Conservation (phyloP, 2,329 filamentous ascomycete genomes). For the Paracoccidioides lutzii region DNA sequence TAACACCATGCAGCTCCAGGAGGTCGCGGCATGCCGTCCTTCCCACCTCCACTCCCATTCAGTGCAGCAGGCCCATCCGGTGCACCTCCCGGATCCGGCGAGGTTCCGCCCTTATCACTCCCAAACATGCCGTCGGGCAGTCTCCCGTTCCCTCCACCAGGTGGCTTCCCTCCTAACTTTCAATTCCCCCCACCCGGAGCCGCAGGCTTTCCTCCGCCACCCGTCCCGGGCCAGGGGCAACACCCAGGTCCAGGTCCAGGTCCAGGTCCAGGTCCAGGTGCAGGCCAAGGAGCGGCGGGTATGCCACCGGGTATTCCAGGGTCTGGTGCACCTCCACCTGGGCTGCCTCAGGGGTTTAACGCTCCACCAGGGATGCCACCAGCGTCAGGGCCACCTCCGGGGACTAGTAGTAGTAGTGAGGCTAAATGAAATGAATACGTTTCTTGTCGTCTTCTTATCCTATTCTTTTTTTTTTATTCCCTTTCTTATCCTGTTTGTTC, state of each 20-base stretch:
- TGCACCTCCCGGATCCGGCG: slow-evolving; percentile 26
- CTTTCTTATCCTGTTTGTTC: background rate
- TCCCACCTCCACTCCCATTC: slow-evolving; percentile 40
- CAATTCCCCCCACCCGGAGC: slow-evolving; percentile 31
- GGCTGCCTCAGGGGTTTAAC: slow-evolving; percentile 7
- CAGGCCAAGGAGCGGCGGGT: slow-evolving; percentile 14
- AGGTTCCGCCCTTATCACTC: slow-evolving; percentile 21
- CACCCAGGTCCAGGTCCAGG: slow-evolving; percentile 18
- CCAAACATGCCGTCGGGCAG: slow-evolving; percentile 31
- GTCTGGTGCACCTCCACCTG: slow-evolving; percentile 12
- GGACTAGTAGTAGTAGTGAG: slow-evolving; percentile 10
- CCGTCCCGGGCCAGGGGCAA: slow-evolving; percentile 14
- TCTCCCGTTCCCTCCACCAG: slow-evolving; percentile 30
- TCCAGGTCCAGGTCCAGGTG: slow-evolving; percentile 18
- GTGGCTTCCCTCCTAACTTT: slow-evolving; percentile 39
- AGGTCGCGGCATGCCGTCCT: slow-evolving; percentile 38
- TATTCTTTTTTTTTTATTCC: background rate
- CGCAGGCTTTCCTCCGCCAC: slow-evolving; percentile 18
- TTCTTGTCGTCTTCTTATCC: background rate
- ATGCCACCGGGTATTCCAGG: slow-evolving; percentile 20
- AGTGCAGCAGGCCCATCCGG: slow-evolving; percentile 18
- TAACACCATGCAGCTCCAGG: slow-evolving; percentile 35
- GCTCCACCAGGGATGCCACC: background rate
- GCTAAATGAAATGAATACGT: background rate
- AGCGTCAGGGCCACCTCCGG: slow-evolving; percentile 8